Base-by-base conservation (phyloP, 1,284 basidiomycete genomes). In the Ganoderma sp. region DNA sequence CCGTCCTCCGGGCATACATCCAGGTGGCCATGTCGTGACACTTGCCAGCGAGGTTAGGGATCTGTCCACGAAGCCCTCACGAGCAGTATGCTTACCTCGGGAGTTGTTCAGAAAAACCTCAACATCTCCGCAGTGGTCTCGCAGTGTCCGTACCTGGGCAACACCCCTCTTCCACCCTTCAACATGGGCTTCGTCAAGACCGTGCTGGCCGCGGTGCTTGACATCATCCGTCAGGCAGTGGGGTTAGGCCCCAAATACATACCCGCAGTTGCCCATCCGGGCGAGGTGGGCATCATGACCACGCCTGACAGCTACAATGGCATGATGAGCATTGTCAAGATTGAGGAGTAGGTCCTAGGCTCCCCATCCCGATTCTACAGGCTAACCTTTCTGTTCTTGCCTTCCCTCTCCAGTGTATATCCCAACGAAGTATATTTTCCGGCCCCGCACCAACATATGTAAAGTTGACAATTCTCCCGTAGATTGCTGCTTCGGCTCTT, bases 71-170 rank as follows among this genome's bases (percentile, higher is more conserved):
- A 34, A 59, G 14, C 22, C 34, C 5, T 43, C 39, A 8, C 8
- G 25, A 32, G 59, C n/a, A 7, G 19, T 12, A 37, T 25, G 50
- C 61, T 43, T 41, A n/a, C 25, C 3, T 32, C 5, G 9, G 9
- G n/a, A 22, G 22, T 22, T 43, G 6, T 12, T 2, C 57, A 80
- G 80, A 61, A 63, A n/a, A 34, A 73, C 10, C 67, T 80, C 42
- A 79, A 79, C 64, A 67, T 79, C 15, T 65, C 63, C 39, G 80
- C 78, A 14, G 77, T 75, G 3, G 76, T 83, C 28, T 73, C 79
- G 0, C 81, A 82, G 73, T 79, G 80, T 63, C 79, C 81, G 0
- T 82, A 76, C 66, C 73, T 78, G 15, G 81, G 81, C 25, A 62
- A 62, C 8, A 58, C 22, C 61, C 75, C 56, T 2, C 15, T 43